phyloP scores from a whole-genome alignment of 2,329 filamentous ascomycete species.

The Aspergillus sp. region DNA sequence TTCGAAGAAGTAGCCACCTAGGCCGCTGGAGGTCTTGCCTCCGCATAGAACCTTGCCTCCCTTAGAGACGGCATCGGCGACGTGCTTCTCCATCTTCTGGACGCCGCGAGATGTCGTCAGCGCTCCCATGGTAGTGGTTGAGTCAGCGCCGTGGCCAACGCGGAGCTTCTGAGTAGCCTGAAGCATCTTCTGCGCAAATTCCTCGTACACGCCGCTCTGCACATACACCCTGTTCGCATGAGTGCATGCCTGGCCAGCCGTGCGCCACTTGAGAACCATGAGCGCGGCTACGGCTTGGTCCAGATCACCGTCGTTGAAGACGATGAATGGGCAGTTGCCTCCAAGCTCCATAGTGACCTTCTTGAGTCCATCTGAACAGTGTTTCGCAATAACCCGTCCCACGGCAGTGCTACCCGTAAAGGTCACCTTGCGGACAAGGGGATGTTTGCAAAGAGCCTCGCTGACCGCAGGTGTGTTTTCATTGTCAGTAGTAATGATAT shows the following conservation, averaged over 20 bases:
- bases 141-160: conserved; percentile 44
- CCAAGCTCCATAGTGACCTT: conserved; percentile 53
- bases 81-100: conserved; percentile 45
- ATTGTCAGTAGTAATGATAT: conserved; percentile 43
- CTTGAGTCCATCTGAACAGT: conserved; percentile 50
- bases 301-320: conserved; percentile 53
- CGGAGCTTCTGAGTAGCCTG: conserved; percentile 38
- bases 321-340: conserved; percentile 52
- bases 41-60: conserved; percentile 54
- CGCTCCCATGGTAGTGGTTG: conserved; percentile 47
- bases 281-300: conserved; percentile 29
- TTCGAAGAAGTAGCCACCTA: conserved; percentile 57
- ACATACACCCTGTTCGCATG: conserved; percentile 31
- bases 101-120: conserved; percentile 46
- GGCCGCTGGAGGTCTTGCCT: conserved; percentile 36
- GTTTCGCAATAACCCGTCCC: conserved; percentile 49
- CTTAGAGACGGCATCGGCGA: conserved; percentile 51
- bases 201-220: conserved; percentile 32
- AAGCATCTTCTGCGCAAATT: conserved; percentile 42
- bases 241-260: conserved; percentile 29
- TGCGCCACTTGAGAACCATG: conserved; percentile 25
- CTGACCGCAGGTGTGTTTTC: conserved; percentile 20
- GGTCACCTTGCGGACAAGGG: conserved; percentile 45
- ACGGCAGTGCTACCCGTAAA: conserved; percentile 51
- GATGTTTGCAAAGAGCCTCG: conserved; percentile 43